Percentiles rank a stretch among this genome's conserved stretches.
Evolutionary conservation across 2,329 filamentous ascomycete genomes (phyloP).

Genomic region (Esteya vermicola): DNA sequence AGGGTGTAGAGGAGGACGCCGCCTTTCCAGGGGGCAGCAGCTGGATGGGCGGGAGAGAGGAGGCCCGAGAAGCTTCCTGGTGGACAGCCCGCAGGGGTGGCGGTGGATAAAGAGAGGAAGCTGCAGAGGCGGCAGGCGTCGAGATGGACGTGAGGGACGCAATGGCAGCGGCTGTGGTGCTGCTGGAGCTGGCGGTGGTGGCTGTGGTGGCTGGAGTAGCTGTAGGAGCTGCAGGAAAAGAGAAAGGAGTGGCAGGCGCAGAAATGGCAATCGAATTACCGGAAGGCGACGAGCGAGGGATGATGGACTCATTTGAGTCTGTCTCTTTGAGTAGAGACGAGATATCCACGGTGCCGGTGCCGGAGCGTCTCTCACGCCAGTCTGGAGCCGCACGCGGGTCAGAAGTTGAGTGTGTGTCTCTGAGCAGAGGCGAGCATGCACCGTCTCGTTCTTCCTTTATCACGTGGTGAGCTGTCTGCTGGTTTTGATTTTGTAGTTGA

Average conservation of each 20-base stretch:
- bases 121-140: too few relatives aligned
- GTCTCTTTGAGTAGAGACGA: slow-evolving; percentile 67
- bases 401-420: not conserved
- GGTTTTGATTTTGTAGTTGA: not conserved
- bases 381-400: slow-evolving; percentile 15
- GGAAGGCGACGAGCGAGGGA: slow-evolving; percentile 24
- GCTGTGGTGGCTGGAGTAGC: not conserved
- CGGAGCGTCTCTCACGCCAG: slow-evolving; percentile 29
- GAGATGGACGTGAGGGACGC: too few relatives aligned
- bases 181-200: not conserved
- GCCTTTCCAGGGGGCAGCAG: slow-evolving; percentile 1
- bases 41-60: slow-evolving; percentile 18
- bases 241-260: too few relatives aligned
- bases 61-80: slow-evolving; percentile 18
- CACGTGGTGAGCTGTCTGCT: not conserved
- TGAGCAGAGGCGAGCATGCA: not conserved
- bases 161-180: not conserved
- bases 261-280: too few relatives aligned
- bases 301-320: slow-evolving; percentile 57
- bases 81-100: not conserved
- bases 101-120: too few relatives aligned
- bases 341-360: slow-evolving; percentile 84
- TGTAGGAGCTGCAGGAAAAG: not conserved
- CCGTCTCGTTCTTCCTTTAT: slow-evolving; percentile 1
- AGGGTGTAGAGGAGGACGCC: slow-evolving; percentile 14